Evolutionary conservation across 192 early-diverging fungal genomes (phyloP).

Genomic region (Thamnidium elegans): DNA sequence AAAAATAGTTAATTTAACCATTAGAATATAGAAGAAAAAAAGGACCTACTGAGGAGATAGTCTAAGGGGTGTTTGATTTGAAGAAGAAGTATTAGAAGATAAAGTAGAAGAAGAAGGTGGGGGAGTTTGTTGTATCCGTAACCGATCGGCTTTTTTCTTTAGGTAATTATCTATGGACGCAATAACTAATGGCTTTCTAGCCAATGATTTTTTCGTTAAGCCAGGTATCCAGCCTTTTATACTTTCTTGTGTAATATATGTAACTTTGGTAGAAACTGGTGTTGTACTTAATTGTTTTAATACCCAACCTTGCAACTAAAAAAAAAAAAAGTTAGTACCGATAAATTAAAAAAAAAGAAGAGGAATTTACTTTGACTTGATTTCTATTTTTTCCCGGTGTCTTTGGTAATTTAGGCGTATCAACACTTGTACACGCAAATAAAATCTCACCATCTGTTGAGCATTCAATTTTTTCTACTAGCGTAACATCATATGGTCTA

Average conservation of each 20-base stretch:
- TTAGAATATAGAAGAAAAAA: too few species aligned
- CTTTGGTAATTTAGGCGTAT: conserved; percentile 45
- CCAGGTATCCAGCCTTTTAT: conserved; percentile 46
- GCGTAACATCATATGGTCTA: conserved; percentile 34
- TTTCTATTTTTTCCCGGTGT: conserved; percentile 43
- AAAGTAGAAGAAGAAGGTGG: background rate
- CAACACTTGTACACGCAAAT: conserved; percentile 48
- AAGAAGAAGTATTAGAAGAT: background rate
- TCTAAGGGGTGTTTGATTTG: background rate
- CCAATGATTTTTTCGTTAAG: conserved; percentile 47
- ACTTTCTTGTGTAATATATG: conserved; percentile 46
- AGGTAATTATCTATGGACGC: conserved; percentile 46
- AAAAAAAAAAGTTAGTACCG: background rate
- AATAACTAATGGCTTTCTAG: conserved; percentile 43
- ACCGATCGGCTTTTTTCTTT: conserved; percentile 38
- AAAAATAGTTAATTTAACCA: too few species aligned
- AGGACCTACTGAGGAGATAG: background rate
- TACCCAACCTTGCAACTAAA: conserved; percentile 48
- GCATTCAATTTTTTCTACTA: conserved; percentile 49
- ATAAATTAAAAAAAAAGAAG: too few species aligned
- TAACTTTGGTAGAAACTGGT: conserved; percentile 48
- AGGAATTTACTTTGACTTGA: conserved; percentile 31
- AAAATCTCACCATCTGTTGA: conserved; percentile 45
- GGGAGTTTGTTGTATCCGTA: background rate
- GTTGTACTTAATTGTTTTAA: conserved; percentile 41